Conservation (phyloP, 1,284 basidiomycete species). For the Apiotrichum domesticum region DNA sequence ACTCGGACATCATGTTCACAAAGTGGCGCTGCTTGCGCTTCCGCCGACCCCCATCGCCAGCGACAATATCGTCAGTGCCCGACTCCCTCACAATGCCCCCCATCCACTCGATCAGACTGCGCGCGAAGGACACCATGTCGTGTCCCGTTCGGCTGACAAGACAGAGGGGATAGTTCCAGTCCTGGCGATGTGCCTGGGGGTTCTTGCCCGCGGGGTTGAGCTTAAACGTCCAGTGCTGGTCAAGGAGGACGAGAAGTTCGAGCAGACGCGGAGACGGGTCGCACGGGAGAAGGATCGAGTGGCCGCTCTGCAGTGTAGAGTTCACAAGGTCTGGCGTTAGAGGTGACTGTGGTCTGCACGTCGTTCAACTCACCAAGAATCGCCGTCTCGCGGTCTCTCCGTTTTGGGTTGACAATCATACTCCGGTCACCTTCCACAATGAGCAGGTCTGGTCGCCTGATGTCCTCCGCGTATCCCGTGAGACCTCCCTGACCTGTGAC, state of each 20-base stretch:
- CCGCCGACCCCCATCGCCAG: slow-evolving; percentile 50
- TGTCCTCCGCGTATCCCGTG: slow-evolving; percentile 56
- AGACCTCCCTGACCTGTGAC: slow-evolving; percentile 60
- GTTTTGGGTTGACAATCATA: slow-evolving; percentile 71
- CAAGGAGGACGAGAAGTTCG: slow-evolving; percentile 88
- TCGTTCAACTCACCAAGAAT: slow-evolving; percentile 61
- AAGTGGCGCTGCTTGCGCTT: slow-evolving; percentile 48
- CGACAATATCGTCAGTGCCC: slow-evolving; percentile 67
- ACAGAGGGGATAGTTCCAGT: slow-evolving; percentile 67
- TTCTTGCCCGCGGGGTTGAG: slow-evolving; percentile 49
- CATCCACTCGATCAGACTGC: slow-evolving; percentile 99
- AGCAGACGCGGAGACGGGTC: slow-evolving; percentile 90
- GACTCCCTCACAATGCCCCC: slow-evolving; percentile 87
- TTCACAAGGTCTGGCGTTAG: slow-evolving; percentile 67
- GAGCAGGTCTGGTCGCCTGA: slow-evolving; percentile 81
- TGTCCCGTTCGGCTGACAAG: slow-evolving; percentile 81
- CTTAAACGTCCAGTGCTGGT: slow-evolving; percentile 94
- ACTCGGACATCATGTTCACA: slow-evolving; percentile 28
- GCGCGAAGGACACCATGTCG: slow-evolving; percentile 89
- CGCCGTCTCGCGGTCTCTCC: slow-evolving; percentile 84
- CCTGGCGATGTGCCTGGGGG: background rate
- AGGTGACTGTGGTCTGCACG: too few relatives aligned
- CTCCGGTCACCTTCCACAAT: slow-evolving; percentile 89
- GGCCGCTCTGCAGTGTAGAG: slow-evolving; percentile 65
- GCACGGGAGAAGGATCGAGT: slow-evolving; percentile 84